Percentiles rank a stretch among this genome's conserved stretches.
Conservation (phyloP, 2,329 filamentous ascomycete genomes). For the Ophiostoma ulmi region DNA sequence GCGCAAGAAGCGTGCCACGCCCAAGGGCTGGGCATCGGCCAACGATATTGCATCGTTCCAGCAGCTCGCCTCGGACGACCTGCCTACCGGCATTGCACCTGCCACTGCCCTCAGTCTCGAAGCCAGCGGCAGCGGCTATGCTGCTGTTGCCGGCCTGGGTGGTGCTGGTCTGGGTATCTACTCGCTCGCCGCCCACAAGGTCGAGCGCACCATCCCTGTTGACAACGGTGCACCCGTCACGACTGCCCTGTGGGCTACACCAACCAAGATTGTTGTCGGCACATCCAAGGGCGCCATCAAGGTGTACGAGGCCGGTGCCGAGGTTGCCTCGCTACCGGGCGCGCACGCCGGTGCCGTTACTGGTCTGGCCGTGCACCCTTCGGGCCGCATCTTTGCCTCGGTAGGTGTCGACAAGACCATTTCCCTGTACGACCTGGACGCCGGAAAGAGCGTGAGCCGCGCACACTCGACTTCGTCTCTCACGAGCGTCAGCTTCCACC, state of each 20-base stretch:
- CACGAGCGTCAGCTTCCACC: slow-evolving; percentile 80
- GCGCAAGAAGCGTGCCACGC: slow-evolving; percentile 82
- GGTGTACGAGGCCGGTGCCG: slow-evolving; percentile 66
- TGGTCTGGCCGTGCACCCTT: slow-evolving; percentile 74
- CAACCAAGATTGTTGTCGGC: slow-evolving; percentile 61
- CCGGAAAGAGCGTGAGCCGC: slow-evolving; percentile 65
- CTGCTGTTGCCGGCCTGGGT: slow-evolving; percentile 68
- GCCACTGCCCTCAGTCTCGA: slow-evolving; percentile 47
- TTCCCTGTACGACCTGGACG: slow-evolving; percentile 75
- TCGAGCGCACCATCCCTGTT: slow-evolving; percentile 62
- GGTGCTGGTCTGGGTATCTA: slow-evolving; percentile 67
- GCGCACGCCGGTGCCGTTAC: slow-evolving; percentile 79
- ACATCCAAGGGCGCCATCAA: slow-evolving; percentile 74
- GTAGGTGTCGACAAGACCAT: slow-evolving; percentile 90
- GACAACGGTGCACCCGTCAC: slow-evolving; percentile 59
- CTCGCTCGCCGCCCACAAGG: slow-evolving; percentile 61
- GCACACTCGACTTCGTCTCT: slow-evolving; percentile 73
- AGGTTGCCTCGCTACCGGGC: slow-evolving; percentile 60
- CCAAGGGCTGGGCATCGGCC: slow-evolving; percentile 74
- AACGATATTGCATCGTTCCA: slow-evolving; percentile 59
- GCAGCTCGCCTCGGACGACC: slow-evolving; percentile 42
- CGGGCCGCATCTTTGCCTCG: slow-evolving; percentile 76
- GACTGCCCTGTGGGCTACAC: slow-evolving; percentile 59
- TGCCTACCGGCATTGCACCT: slow-evolving; percentile 41
- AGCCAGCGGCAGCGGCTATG: slow-evolving; percentile 50